Conservation (phyloP, 2,329 filamentous ascomycete species). For the Cladosporium sp. region DNA sequence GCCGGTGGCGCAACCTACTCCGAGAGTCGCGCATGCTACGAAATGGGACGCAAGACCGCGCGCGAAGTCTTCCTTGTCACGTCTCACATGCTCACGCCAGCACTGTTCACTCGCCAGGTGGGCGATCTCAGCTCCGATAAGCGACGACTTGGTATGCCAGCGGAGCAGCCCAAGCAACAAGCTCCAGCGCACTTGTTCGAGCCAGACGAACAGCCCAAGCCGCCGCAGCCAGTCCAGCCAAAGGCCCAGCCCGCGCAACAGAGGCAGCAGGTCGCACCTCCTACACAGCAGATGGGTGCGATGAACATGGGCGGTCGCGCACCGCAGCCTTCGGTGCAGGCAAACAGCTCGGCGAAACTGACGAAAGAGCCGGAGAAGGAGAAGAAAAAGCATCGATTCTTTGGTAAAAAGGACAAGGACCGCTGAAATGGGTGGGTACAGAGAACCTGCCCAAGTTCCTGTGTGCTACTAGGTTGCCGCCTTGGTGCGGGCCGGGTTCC, state of each 20-base stretch:
- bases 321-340: constrained; percentile 30
- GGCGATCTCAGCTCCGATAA: constrained; percentile 75
- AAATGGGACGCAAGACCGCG: constrained; percentile 69
- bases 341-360: constrained; percentile 40
- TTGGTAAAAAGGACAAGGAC: constrained; percentile 40
- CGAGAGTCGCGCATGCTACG: constrained; percentile 86
- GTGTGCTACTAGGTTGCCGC: neutral
- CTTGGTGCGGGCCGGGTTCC: neutral
- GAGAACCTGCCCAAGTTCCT: neutral
- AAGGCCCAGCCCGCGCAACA: constrained; percentile 34
- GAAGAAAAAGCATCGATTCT: constrained; percentile 59
- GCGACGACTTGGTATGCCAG: constrained; percentile 74
- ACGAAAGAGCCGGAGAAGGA: constrained; percentile 58
- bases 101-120: constrained; percentile 79
- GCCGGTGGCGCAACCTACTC: constrained; percentile 94
- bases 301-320: constrained; percentile 51
- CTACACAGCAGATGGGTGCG: constrained; percentile 56
- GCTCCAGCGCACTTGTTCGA: constrained; percentile 87
- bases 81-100: constrained; percentile 88
- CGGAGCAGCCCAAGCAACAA: constrained; percentile 75
- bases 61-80: constrained; percentile 86
- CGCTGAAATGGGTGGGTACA: neutral
- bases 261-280: constrained; percentile 33
- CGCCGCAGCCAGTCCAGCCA: constrained; percentile 54
- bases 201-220: constrained; percentile 59